Evolutionary conservation across 2,329 filamentous ascomycete genomes (phyloP).

Genomic region (Cordyceps militaris): DNA sequence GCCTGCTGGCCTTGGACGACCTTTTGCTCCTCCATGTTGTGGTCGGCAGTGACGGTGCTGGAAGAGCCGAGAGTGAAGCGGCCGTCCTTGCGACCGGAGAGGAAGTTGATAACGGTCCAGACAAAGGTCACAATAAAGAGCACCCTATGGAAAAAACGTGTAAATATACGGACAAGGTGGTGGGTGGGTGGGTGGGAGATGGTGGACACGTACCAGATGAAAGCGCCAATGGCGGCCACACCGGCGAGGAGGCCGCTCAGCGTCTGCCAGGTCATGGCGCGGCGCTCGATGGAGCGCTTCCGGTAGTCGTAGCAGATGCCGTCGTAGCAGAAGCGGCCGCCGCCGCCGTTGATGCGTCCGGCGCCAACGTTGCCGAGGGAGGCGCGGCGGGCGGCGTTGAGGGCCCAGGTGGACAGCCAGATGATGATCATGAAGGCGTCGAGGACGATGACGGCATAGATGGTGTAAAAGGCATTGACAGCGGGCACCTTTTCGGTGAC

Average conservation of each 20-base stretch:
- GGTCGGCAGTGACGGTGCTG: constrained; percentile 18
- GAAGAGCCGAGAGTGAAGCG: constrained; percentile 22
- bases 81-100: constrained; percentile 31
- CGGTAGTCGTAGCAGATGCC: constrained; percentile 15
- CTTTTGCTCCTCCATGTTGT: constrained; percentile 27
- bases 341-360: background rate
- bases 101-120: constrained; percentile 29
- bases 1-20: constrained; percentile 20
- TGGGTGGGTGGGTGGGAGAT: too few species aligned
- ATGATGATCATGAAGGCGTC: constrained; percentile 38
- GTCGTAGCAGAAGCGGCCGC: constrained; percentile 16
- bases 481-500: constrained; percentile 32
- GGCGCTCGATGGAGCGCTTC: constrained; percentile 9
- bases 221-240: constrained; percentile 37
- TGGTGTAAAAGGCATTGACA: constrained; percentile 33
- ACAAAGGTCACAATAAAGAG: constrained; percentile 32
- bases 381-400: constrained; percentile 9
- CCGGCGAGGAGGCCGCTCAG: constrained; percentile 24
- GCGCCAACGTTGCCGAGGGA: background rate
- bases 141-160: constrained; percentile 22
- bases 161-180: background rate
- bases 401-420: constrained; percentile 36
- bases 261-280: background rate
- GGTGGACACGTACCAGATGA: constrained; percentile 31
- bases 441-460: constrained; percentile 37